phyloP scores from a whole-genome alignment of 2,329 filamentous ascomycete species.

The Colletotrichum endophyticum region DNA sequence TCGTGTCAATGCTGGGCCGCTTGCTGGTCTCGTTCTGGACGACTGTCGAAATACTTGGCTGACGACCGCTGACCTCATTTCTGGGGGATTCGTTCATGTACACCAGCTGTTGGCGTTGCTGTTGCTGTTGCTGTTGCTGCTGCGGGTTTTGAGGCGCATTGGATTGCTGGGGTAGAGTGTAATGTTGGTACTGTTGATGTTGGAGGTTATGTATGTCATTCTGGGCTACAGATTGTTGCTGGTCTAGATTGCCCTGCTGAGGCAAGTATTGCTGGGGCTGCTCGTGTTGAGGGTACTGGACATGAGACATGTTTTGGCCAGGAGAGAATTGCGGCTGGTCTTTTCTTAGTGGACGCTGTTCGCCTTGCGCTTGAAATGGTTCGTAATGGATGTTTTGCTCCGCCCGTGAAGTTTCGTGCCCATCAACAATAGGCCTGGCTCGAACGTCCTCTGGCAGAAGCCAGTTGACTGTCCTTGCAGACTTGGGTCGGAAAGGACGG shows the following conservation, averaged over 20 bases:
- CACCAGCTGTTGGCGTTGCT: not conserved
- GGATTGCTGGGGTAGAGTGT: not conserved
- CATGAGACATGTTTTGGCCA: not conserved
- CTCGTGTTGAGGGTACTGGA: not conserved
- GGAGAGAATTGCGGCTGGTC: not conserved
- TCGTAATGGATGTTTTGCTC: not conserved
- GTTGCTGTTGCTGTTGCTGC: too few species aligned
- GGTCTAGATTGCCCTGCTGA: not conserved
- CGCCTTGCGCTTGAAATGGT: not conserved
- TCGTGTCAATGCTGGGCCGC: not conserved
- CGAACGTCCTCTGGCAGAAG: not conserved
- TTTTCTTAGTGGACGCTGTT: not conserved
- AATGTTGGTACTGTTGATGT: not conserved
- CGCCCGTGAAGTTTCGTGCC: not conserved
- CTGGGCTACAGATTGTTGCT: not conserved
- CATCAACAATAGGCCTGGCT: not conserved
- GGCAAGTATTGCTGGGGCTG: not conserved
- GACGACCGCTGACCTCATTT: not conserved
- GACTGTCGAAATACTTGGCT: not conserved
- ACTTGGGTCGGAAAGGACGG: not conserved
- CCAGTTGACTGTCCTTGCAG: constrained; percentile 8
- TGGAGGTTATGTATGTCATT: not conserved
- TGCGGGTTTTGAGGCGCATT: not conserved
- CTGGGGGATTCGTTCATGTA: not conserved
- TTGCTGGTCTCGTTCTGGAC: not conserved